These are phyloP conservation scores for Arctium minus DNA, from an alignment of 129 eudicot species.

Conservation along the genomic window DNA sequence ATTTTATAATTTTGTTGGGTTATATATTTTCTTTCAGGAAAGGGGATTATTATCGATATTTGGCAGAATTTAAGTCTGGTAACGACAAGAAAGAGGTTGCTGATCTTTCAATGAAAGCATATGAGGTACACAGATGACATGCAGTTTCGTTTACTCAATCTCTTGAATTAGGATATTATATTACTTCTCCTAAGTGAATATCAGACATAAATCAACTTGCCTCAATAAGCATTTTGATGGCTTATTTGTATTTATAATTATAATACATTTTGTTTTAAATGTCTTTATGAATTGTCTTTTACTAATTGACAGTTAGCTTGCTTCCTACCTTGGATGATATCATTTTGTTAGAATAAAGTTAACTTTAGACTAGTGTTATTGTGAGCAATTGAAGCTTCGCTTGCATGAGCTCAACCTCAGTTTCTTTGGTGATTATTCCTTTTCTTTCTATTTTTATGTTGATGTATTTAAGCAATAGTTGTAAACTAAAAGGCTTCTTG, in stretches of 20 bases:
- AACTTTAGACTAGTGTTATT: neutral
- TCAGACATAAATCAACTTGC: neutral
- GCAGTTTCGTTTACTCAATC: neutral
- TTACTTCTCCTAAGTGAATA: neutral
- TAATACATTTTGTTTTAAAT: neutral
- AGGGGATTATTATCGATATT: conserved; percentile 61
- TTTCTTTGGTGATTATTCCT: neutral
- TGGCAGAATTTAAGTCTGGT: conserved; percentile 59
- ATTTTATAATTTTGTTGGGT: neutral
- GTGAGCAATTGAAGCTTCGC: neutral
- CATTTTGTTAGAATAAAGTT: neutral
- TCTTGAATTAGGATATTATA: neutral
- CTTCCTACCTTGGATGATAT: neutral
- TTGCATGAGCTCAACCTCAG: neutral
- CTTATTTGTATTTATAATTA: neutral
- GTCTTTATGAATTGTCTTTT: neutral
- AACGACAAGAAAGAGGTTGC: conserved; percentile 60
- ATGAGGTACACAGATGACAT: conserved; percentile 37
- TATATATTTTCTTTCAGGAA: conserved; percentile 32
- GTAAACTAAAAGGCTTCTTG: no score
- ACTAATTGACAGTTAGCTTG: neutral
- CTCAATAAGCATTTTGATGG: neutral
- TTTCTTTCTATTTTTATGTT: neutral
- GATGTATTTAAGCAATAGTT: no score
- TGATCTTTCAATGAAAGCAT: conserved; percentile 61